phyloP scores from a whole-genome alignment of 495 filamentous ascomycete species.

The Penicillium subrubescens region DNA sequence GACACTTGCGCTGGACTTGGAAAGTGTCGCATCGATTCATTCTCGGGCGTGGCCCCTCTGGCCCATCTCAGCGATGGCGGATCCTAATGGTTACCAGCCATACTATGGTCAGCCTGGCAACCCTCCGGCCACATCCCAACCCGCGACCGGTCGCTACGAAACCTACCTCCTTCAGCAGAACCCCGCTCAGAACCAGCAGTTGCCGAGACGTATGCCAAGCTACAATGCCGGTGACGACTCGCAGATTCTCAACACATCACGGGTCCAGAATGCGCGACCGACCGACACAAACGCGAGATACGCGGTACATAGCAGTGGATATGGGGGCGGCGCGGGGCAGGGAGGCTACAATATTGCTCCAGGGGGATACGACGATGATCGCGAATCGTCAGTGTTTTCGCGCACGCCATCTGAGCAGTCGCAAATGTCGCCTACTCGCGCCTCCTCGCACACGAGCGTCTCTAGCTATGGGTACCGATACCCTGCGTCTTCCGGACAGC shows the following conservation, averaged over 20 bases:
- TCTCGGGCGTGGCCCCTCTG: not conserved
- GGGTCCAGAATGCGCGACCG: slow-evolving; percentile 35
- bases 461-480: slow-evolving; percentile 66
- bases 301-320: slow-evolving; percentile 14
- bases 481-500: slow-evolving; percentile 50
- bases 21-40: not conserved
- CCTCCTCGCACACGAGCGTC: slow-evolving; percentile 49
- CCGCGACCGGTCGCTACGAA: slow-evolving; percentile 25
- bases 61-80: slow-evolving; percentile 40
- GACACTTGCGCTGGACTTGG: not conserved
- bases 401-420: slow-evolving; percentile 38
- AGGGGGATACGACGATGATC: slow-evolving; percentile 42
- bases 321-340: slow-evolving; percentile 18
- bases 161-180: slow-evolving; percentile 22
- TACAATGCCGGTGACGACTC: slow-evolving; percentile 81
- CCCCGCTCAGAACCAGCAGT: slow-evolving; percentile 32
- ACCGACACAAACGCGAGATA: slow-evolving; percentile 34
- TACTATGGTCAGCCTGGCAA: slow-evolving; percentile 48
- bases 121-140: slow-evolving; percentile 29
- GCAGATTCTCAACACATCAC: slow-evolving; percentile 44
- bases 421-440: slow-evolving; percentile 48
- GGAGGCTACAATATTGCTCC: slow-evolving; percentile 28
- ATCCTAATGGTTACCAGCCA: slow-evolving; percentile 50
- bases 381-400: slow-evolving; percentile 35
- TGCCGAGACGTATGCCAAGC: slow-evolving; percentile 64